Evolutionary conservation across 768 basidiomycete species (phyloP), one percentile per base, ranked within the genome.

Genomic region (Lentinula guzmanii): DNA sequence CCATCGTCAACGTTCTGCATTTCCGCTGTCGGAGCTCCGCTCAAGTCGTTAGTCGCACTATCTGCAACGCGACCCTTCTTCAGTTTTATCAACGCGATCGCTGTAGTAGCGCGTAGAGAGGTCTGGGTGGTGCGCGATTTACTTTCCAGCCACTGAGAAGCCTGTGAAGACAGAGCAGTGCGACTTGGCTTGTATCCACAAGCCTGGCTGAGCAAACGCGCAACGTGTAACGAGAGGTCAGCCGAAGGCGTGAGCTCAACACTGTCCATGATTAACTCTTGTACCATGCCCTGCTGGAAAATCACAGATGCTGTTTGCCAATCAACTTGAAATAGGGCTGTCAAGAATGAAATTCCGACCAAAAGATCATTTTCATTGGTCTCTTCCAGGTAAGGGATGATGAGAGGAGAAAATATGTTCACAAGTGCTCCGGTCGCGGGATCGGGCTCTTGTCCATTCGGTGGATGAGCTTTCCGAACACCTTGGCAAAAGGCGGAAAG

Each of bases 261-360:
- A 13, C 80, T 79, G 67, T 94, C 91, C 68, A 84, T 78, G 56
- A 93, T 72, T 50, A 80, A 79, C 42, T 89, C 85, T 35, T 87
- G 66, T 15, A 88, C 70, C 3, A 85, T 86, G 62, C 91, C 87
- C 54, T 79, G 76, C 41, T 75, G 71, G 61, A 94, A 85, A 58
- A 95, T 84, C 24, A 77, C 66, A 9, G 86, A 77, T 9, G 90
- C 93, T 1, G 84, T 75, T 56, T 80, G 74, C 72, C 85, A 81
- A 65, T 93, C 91, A n/a, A 93, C 84, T 69, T 93, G 91, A 68
- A 93, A 92, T 18, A 95, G 75, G 0, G 90, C 91, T n/a, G 81
- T 76, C 53, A 94, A 77, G 70, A 93, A 87, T 1, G 84, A 80
- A 42, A 89, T 72, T 10, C 85, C 86, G 13, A 76, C 72, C 16